Conservation (phyloP, 2,329 filamentous ascomycete genomes). For the Scytalidium sp. region DNA sequence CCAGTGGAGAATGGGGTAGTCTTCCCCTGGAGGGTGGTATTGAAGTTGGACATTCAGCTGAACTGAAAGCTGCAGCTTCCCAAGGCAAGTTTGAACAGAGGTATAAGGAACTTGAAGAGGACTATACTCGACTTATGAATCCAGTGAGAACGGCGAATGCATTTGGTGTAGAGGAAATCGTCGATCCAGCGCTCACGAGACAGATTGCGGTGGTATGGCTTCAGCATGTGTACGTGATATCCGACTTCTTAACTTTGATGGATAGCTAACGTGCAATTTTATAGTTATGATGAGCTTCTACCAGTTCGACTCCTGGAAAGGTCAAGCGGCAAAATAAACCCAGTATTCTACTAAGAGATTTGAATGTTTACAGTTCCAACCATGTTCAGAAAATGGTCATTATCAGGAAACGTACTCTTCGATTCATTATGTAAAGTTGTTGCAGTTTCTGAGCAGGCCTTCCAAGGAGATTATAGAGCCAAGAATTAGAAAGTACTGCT, state of each 20-base stretch:
- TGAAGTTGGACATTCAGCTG: constrained; percentile 59
- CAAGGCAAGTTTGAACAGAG: constrained; percentile 44
- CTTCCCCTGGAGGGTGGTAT: constrained; percentile 63
- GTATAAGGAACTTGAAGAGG: constrained; percentile 55
- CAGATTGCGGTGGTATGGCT: constrained; percentile 53
- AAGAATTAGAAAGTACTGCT: too few relatives aligned
- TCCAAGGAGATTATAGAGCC: too few relatives aligned
- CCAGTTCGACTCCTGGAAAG: constrained; percentile 28
- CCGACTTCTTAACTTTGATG: neutral
- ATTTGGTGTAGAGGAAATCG: constrained; percentile 63
- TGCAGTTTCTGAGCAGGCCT: too few relatives aligned
- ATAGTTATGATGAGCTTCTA: constrained; percentile 22
- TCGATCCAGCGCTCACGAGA: constrained; percentile 59
- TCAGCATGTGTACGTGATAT: constrained; percentile 41
- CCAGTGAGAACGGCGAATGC: constrained; percentile 61
- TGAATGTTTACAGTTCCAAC: too few relatives aligned
- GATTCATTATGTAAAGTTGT: too few relatives aligned
- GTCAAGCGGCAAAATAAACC: constrained; percentile 37
- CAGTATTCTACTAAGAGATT: constrained; percentile 31
- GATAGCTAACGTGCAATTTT: too few relatives aligned
- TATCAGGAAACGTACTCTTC: too few relatives aligned
- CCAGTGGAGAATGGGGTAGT: constrained; percentile 59
- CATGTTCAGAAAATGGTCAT: too few relatives aligned
- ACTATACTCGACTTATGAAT: constrained; percentile 61
- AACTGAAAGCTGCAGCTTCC: constrained; percentile 53